Conservation (phyloP, 176 grass and related monocot species). For the Carex myosuroides region DNA sequence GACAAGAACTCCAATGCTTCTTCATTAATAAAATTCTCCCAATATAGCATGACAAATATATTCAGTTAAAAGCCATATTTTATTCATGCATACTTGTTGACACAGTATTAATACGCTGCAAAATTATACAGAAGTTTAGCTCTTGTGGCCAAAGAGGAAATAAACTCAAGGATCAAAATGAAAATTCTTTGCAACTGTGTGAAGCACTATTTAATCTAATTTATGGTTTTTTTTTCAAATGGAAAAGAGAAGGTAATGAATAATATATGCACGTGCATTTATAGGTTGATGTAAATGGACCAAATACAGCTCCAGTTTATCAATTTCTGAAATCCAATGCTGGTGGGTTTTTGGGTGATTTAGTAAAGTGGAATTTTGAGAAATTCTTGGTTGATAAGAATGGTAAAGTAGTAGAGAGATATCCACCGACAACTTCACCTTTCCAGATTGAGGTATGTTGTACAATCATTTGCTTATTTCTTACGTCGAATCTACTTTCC, state of each 20-base stretch:
- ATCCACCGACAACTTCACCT: slow-evolving; percentile 92
- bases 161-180: background rate
- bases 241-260: slow-evolving; percentile 2
- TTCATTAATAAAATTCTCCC: background rate
- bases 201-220: background rate
- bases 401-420: slow-evolving; percentile 89
- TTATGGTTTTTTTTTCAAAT: background rate
- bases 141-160: background rate
- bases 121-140: background rate
- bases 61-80: background rate
- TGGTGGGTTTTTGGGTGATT: slow-evolving; percentile 92
- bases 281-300: slow-evolving; percentile 98
- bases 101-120: background rate
- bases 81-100: background rate
- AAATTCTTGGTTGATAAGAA: slow-evolving; percentile 96
- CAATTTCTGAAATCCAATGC: slow-evolving; percentile 92
- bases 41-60: background rate
- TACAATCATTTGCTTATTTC: background rate
- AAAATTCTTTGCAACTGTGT: background rate
- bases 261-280: slow-evolving; percentile 1
- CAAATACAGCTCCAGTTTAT: slow-evolving; percentile 82
- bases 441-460: slow-evolving; percentile 86
- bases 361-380: slow-evolving; percentile 98
- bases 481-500: background rate
- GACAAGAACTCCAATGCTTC: background rate